Base-by-base conservation (phyloP, 208 protist genomes). In the Leishmania gerbilli region DNA sequence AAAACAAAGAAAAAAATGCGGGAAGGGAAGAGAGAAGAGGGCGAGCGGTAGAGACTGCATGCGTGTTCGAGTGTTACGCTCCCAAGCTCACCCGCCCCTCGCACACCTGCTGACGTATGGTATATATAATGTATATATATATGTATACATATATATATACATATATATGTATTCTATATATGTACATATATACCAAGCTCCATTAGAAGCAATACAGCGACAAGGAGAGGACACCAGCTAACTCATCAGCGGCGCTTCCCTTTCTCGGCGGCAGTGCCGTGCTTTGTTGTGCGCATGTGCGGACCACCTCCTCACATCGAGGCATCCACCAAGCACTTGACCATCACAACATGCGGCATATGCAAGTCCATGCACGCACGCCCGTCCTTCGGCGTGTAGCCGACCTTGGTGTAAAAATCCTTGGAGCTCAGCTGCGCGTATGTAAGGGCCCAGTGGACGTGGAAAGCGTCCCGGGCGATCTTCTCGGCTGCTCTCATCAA, bases 401-500 rank as follows among this genome's bases (percentile, higher is more conserved):
- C 87, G 24, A 75, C 53, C 51, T 84, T 83, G 21, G 74, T 42
- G 78, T 91, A 93, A 40, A 93, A 93, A 9, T 72, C n/a, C 21
- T 75, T 80, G 8, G 81, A 62, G 19, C 27, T 64, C 55, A 82
- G 37, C 67, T 84, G 85, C 17, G 87, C 79, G 79, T 89, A 72
- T 60, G 91, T 17, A 27, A 89, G 64, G 37, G 86, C 78, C 76
- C 77, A 84, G 51, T 83, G 80, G 37, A 89, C 81, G 64, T 89
- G 81, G 56, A 90, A 86, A 7, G 77, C 86, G 31, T 88, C 80
- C 27, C 68, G 68, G 58, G 85, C 85, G 60, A 85, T 87, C 60
- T 80, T 68, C 80, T 91, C 89, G 5, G 88, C 89, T 31, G 79
- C 86, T 45, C n/a, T 17, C 76, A 93, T 81, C 47, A 93, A 65